These are phyloP conservation scores for Dendrocalamus latiflorus DNA, from an alignment of 202 grass and related monocot species.

Conservation along the genomic window DNA sequence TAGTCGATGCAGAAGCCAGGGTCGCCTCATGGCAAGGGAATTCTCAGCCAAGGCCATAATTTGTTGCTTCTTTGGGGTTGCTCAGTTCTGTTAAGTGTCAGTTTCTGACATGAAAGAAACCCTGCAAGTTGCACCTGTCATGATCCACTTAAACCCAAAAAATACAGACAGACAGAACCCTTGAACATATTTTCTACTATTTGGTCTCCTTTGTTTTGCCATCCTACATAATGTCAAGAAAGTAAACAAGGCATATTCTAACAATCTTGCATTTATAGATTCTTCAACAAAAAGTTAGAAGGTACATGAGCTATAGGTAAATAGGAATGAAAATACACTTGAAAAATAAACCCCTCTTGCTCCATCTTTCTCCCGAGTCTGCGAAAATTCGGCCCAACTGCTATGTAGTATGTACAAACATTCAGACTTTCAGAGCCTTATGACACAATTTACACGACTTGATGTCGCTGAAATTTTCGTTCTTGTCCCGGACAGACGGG, in stretches of 20 bases:
- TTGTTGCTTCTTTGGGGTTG: constrained; percentile 20
- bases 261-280: neutral
- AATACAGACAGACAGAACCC: neutral
- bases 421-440: constrained; percentile 11
- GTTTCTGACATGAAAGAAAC: constrained; percentile 37
- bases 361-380: constrained; percentile 14
- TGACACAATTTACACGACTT: constrained; percentile 1
- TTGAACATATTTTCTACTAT: neutral
- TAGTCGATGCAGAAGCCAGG: neutral
- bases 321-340: neutral
- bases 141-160: constrained; percentile 1
- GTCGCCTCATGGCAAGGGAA: constrained; percentile 25
- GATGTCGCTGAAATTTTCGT: constrained; percentile 13
- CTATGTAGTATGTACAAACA: constrained; percentile 27
- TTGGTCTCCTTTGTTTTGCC: neutral
- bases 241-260: neutral
- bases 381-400: constrained; percentile 20
- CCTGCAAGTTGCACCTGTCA: constrained; percentile 34
- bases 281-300: neutral
- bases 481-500: constrained; percentile 20
- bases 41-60: neutral
- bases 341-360: constrained; percentile 55
- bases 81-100: constrained; percentile 57
- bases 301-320: constrained; percentile 1
- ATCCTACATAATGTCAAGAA: neutral